phyloP scores from a whole-genome alignment of 768 basidiomycete genomes.

The Boletus coccyginus region DNA sequence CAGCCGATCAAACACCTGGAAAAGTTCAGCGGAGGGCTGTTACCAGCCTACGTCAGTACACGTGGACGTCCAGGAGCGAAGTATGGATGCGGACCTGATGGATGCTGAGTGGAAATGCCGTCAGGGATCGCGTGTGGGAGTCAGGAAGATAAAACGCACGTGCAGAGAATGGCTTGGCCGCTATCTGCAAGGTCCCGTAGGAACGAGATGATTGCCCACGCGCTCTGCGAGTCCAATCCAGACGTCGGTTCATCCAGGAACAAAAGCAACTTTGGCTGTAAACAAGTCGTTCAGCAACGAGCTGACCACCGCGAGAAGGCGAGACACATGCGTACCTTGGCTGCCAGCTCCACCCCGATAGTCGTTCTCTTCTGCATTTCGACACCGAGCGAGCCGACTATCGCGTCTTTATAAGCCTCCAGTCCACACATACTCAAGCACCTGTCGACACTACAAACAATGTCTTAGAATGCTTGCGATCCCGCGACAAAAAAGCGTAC shows the following conservation, averaged over 20 bases:
- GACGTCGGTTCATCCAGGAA: slow-evolving; percentile 91
- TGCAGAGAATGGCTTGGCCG: slow-evolving; percentile 92
- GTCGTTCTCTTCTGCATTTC: slow-evolving; percentile 81
- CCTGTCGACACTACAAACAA: slow-evolving; percentile 47
- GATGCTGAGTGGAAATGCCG: slow-evolving; percentile 30
- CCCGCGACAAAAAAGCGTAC: slow-evolving; percentile 37
- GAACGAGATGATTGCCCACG: slow-evolving; percentile 80
- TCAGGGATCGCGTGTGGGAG: not conserved
- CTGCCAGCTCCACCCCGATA: slow-evolving; percentile 84
- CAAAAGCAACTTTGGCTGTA: slow-evolving; percentile 69
- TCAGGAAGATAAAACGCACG: slow-evolving; percentile 41
- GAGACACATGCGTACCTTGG: slow-evolving; percentile 50
- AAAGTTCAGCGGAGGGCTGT: slow-evolving; percentile 78
- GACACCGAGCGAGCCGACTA: slow-evolving; percentile 64
- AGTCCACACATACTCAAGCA: slow-evolving; percentile 63
- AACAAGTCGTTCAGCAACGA: not conserved
- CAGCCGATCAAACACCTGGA: slow-evolving; percentile 77
- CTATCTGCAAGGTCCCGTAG: slow-evolving; percentile 71
- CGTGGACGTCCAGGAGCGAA: too few species aligned
- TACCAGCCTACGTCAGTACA: slow-evolving; percentile 21
- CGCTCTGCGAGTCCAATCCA: slow-evolving; percentile 83
- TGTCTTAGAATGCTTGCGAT: not conserved
- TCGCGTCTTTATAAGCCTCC: slow-evolving; percentile 60
- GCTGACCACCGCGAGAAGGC: fast-evolving
- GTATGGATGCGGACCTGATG: slow-evolving; percentile 31